Evolutionary conservation across 805 yeast genomes (phyloP), one percentile per base, ranked within the genome.

Genomic region (Lipomyces yamadae): DNA sequence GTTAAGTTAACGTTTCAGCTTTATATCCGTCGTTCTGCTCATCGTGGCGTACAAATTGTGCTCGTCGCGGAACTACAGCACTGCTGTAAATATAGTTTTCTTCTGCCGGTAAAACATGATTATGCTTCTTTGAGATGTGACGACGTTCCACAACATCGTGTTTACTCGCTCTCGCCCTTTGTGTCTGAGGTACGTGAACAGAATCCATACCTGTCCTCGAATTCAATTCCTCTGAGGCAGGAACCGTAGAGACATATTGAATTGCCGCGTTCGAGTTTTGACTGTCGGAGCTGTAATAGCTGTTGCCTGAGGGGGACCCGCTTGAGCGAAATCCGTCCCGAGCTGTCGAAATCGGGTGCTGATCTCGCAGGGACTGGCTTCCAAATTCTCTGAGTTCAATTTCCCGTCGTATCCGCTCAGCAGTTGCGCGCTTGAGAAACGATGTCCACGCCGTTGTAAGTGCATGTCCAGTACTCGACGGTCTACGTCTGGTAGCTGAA

Each of bases 361-460:
- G 56, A 15, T 2, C n/a, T 3, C 42, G 8, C 42, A 10, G 13
- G 3, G 5, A 8, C n/a, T 5, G 8, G 10, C 15, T 59, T 33
- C n/a, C 59, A 18, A 15, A 6, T 37, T 15, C 56, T 11, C 39
- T 58, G 24, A 4, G 42, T 35, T 66, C 64, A 42, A 63, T 66
- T 57, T 66, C 71, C 13, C 35, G 35, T 7, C 42, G 62, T 30
- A 68, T 68, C 13, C 65, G 55, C 29, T 39, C 59, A 11, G 64
- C 67, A 5, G 70, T 68, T 30, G 67, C 71, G 30, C 48, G 60
- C 53, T 68, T 68, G n/a, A 68, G 34, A 48, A 60, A 61, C n/a
- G 58, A 32, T 34, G 66, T 61, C 71, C 70, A 68, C 1, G 71
- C 71, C 4, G 61, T 24, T 8, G 71, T 67, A 30, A 68, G 58